Evolutionary conservation across 208 protist genomes (phyloP).

Genomic region (Leishmania martiniquensis): DNA sequence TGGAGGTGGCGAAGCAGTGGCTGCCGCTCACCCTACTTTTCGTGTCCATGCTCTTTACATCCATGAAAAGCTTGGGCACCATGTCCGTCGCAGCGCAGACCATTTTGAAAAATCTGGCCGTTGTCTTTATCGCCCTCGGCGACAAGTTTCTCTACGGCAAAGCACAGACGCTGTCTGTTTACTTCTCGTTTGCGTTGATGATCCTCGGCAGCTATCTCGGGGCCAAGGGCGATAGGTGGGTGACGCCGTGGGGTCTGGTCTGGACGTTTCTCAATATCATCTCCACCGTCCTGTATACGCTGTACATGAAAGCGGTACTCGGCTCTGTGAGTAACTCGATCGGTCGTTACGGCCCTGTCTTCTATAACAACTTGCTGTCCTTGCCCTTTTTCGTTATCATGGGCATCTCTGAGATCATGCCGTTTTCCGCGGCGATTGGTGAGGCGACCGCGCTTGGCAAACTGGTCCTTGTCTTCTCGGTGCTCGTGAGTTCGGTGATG

Average conservation of each 20-base stretch:
- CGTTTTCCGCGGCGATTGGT: constrained; percentile 16
- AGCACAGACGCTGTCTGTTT: constrained; percentile 51
- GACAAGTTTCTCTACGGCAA: constrained; percentile 73
- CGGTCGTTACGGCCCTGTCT: constrained; percentile 82
- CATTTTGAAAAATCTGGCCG: constrained; percentile 83
- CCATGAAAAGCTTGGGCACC: constrained; percentile 77
- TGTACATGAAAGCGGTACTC: constrained; percentile 87
- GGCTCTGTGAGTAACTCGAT: constrained; percentile 53
- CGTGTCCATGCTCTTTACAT: constrained; percentile 84
- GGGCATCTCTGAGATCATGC: constrained; percentile 14
- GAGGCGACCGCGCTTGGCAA: constrained; percentile 17
- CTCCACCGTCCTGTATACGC: constrained; percentile 75
- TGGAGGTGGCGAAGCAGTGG: constrained; percentile 57
- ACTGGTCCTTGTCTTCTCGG: constrained; percentile 51
- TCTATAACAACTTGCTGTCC: constrained; percentile 91
- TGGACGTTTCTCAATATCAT: constrained; percentile 86
- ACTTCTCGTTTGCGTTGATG: constrained; percentile 59
- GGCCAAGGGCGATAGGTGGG: constrained; percentile 71
- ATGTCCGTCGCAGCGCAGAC: constrained; percentile 91
- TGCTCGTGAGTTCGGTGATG: constrained; percentile 71
- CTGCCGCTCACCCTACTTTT: constrained; percentile 79
- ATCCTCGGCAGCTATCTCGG: constrained; percentile 65
- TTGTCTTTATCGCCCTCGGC: constrained; percentile 83
- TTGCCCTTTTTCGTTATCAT: constrained; percentile 68
- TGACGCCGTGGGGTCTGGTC: constrained; percentile 73